Percentiles rank a stretch among this genome's conserved stretches.
phyloP scores from a whole-genome alignment of 176 grass and related monocot genomes.

The Rhynchospora breviuscula region DNA sequence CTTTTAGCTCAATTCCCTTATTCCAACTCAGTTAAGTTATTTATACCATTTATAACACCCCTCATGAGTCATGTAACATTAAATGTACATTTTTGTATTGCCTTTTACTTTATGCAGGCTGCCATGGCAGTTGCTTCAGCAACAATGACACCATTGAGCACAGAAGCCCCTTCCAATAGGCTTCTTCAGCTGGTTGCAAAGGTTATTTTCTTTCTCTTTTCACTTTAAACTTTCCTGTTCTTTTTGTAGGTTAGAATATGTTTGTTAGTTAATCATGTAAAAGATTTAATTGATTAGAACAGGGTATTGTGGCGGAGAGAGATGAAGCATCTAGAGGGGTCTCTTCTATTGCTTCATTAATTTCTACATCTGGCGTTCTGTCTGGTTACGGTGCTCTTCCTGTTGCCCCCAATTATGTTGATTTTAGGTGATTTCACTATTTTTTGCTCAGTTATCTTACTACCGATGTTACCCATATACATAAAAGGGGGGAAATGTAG shows the following conservation, averaged over 20 bases:
- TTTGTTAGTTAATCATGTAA: slow-evolving; percentile 10
- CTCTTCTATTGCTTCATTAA: slow-evolving; percentile 38
- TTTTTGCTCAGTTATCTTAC: neutral
- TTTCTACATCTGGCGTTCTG: slow-evolving; percentile 4
- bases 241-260: neutral
- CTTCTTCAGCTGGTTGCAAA: slow-evolving; percentile 83
- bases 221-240: neutral
- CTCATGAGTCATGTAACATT: neutral
- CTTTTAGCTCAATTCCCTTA: neutral
- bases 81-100: neutral
- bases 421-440: slow-evolving; percentile 55
- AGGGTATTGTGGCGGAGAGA: slow-evolving; percentile 84
- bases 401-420: slow-evolving; percentile 31
- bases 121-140: slow-evolving; percentile 62
- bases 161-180: slow-evolving; percentile 34
- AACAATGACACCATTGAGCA: slow-evolving; percentile 74
- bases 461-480: neutral
- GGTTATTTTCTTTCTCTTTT: slow-evolving; percentile 23
- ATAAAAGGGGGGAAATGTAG: neutral
- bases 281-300: slow-evolving; percentile 25
- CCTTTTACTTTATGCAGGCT: slow-evolving; percentile 30
- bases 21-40: neutral
- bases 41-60: neutral
- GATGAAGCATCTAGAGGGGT: slow-evolving; percentile 44
- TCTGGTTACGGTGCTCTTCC: slow-evolving; percentile 25